phyloP scores from a whole-genome alignment of 2,329 filamentous ascomycete species.

The Penicillium sp. region DNA sequence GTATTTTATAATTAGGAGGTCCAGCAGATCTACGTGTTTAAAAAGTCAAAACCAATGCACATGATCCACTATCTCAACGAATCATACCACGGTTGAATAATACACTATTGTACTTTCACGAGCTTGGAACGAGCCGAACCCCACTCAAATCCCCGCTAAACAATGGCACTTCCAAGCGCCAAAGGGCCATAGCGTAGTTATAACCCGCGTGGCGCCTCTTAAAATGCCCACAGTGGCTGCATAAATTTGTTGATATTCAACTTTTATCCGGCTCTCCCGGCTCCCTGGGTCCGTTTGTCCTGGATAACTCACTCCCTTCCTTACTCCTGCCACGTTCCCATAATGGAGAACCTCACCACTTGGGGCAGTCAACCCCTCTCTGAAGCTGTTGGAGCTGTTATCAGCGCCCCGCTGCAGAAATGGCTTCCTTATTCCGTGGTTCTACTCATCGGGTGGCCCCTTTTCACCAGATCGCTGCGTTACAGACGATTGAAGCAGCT shows the following conservation, averaged over 20 bases:
- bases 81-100: not conserved
- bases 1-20: not conserved
- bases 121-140: too few relatives aligned
- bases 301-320: not conserved
- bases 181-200: not conserved
- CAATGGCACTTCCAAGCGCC: not conserved
- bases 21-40: too few relatives aligned
- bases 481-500: conserved; percentile 39
- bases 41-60: not conserved
- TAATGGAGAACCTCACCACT: conserved; percentile 9
- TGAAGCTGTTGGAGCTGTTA: not conserved
- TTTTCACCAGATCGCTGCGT: conserved; percentile 30
- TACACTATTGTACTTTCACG: too few relatives aligned
- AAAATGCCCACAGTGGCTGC: not conserved
- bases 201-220: not conserved
- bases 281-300: not conserved
- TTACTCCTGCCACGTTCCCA: not conserved
- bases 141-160: not conserved
- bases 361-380: conserved; percentile 2
- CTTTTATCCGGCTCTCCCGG: not conserved
- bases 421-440: conserved; percentile 25
- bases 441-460: conserved; percentile 27
- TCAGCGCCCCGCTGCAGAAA: conserved; percentile 12
- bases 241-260: not conserved
- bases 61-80: not conserved